Evolutionary conservation across 139 green algal species (phyloP), one percentile per base, ranked within the genome.

Genomic region (Coccomyxa sp.): DNA sequence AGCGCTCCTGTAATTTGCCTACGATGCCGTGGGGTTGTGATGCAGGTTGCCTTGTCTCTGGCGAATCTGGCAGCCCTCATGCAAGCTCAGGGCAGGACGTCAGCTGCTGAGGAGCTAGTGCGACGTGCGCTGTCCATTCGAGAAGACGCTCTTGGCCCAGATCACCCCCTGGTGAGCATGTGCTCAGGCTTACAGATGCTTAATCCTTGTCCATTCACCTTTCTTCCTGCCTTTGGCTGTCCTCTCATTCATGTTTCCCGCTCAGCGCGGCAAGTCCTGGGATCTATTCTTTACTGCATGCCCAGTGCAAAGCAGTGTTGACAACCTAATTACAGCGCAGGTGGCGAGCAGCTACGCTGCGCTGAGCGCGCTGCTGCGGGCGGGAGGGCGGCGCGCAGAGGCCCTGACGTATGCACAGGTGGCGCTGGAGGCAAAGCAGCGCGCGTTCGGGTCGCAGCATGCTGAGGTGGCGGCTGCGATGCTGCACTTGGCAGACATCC

Each of bases 41-140:
- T 44, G 27, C 72, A 83, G 68, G 82, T 86, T 2, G 78, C 82
- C 5, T n/a, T 74, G 31, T 83, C 70, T 2, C 54, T 86, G 39
- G 78, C 64, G 64, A 86, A 86, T 38, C 78, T 86, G 16, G 82
- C 74, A 14, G 73, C 73, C 0, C 54, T 82, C 14, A 38, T 81
- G 55, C 50, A 68, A 22, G 36, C 50, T 39, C 78, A 73, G 58
- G 71, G 74, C 0, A 76, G 81, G 74, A 37, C 36, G n/a, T 70
- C 74, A 27, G 71, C 75, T n/a, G 82, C 82, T 16, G 82, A 86
- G 74, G 71, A 83, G 70, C 55, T 78, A 39, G 71, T 82, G 18
- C 41, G 58, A 24, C 64, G 55, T 29, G 41, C 58, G 7, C 44
- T 86, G 68, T 39, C 44, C 68, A 83, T 86, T 14, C 39, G 78